Evolutionary conservation across 495 filamentous ascomycete genomes (phyloP).

Genomic region (Venustampulla echinocandica): DNA sequence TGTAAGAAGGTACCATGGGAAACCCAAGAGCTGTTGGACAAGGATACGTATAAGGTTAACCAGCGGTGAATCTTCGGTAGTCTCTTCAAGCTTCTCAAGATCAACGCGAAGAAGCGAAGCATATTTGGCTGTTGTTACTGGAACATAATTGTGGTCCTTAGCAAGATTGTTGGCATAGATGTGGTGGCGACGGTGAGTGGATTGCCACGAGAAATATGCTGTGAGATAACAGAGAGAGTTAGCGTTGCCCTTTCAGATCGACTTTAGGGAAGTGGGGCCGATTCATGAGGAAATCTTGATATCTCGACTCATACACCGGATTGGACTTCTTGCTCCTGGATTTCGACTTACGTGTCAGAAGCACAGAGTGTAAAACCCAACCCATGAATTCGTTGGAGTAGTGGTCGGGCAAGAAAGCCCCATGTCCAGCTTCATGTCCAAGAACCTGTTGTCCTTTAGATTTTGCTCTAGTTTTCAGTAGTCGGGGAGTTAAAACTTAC

Average conservation of each 20-base stretch:
- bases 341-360: no score
- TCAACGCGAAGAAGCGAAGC: constrained; percentile 19
- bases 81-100: constrained; percentile 25
- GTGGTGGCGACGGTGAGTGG: constrained; percentile 56
- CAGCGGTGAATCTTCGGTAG: constrained; percentile 41
- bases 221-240: no score
- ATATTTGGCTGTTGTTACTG: constrained; percentile 28
- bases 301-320: no score
- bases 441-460: constrained; percentile 44
- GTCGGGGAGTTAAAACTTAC: not conserved
- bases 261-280: no score
- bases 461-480: constrained; percentile 26
- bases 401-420: constrained; percentile 48
- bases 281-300: no score
- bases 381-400: constrained; percentile 49
- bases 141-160: constrained; percentile 40
- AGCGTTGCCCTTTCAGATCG: no score
- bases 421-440: constrained; percentile 50
- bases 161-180: constrained; percentile 40
- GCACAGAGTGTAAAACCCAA: constrained; percentile 46
- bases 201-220: constrained; percentile 59
- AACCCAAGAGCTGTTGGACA: constrained; percentile 37
- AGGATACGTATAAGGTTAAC: constrained; percentile 31
- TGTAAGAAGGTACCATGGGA: constrained; percentile 36
- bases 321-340: no score